Percentiles rank a stretch among this genome's conserved stretches.
These are phyloP conservation scores for Hypoxylon sp. DNA, from an alignment of 2,329 filamentous ascomycete species.

Conservation along the genomic window DNA sequence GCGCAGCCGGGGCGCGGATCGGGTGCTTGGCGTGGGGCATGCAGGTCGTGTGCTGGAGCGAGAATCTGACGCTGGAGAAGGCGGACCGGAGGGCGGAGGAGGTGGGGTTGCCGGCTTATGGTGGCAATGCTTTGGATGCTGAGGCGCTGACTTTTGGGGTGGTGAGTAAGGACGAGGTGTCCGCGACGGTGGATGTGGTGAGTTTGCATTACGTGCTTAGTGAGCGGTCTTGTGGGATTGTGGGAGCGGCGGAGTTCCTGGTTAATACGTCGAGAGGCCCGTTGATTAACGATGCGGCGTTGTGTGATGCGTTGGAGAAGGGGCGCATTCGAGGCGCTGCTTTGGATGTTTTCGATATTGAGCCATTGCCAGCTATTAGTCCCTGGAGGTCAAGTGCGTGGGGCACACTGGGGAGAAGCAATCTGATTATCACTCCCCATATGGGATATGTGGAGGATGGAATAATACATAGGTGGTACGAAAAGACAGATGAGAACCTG, in stretches of 20 bases:
- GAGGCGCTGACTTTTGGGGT: conserved; percentile 66
- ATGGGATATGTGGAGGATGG: conserved; percentile 81
- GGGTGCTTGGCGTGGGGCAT: conserved; percentile 74
- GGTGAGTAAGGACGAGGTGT: conserved; percentile 74
- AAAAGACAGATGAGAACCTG: conserved; percentile 75
- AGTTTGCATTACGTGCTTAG: conserved; percentile 78
- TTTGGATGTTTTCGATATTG: conserved; percentile 80
- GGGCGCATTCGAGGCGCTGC: conserved; percentile 77
- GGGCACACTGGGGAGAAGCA: conserved; percentile 71
- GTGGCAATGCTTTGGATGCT: conserved; percentile 46
- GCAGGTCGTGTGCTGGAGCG: conserved; percentile 75
- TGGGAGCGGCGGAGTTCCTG: conserved; percentile 72
- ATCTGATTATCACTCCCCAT: conserved; percentile 77
- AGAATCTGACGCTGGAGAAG: conserved; percentile 72
- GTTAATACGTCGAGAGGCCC: conserved; percentile 81
- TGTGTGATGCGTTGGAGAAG: conserved; percentile 70
- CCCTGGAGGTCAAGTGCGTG: conserved; percentile 76
- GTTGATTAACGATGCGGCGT: conserved; percentile 75
- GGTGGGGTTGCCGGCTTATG: conserved; percentile 64
- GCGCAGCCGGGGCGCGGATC: conserved; percentile 71
- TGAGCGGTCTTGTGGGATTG: conserved; percentile 72
- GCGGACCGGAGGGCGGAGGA: conserved; percentile 70
- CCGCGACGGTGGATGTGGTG: conserved; percentile 73
- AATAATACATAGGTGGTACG: conserved; percentile 76
- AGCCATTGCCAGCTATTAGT: conserved; percentile 77